These are phyloP conservation scores for Caloboletus firmus DNA, from an alignment of 1,284 basidiomycete genomes.

Conservation along the genomic window DNA sequence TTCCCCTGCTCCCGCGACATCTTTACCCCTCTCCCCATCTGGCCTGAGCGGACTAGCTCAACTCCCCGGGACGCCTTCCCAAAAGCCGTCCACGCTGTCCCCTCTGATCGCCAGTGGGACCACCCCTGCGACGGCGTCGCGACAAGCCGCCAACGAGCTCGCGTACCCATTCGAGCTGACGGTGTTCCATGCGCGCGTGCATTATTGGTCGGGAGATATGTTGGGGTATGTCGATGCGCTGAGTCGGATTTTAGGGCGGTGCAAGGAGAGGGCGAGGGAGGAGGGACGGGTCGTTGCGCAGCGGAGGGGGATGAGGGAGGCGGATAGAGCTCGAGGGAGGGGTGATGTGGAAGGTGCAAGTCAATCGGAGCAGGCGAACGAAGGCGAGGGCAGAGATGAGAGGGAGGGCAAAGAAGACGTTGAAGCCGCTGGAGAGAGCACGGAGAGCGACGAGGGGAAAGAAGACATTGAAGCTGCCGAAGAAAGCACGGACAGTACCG, in stretches of 20 bases:
- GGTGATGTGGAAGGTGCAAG: neutral
- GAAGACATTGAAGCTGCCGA: neutral
- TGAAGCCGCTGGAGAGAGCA: neutral
- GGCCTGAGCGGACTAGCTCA: slow-evolving; percentile 22
- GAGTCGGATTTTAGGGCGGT: slow-evolving; percentile 73
- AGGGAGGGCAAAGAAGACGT: neutral
- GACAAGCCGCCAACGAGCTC: slow-evolving; percentile 43
- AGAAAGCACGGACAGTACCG: neutral
- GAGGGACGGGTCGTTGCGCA: slow-evolving; percentile 33
- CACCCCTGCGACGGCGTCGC: neutral
- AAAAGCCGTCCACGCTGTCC: slow-evolving; percentile 17
- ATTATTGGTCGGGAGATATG: slow-evolving; percentile 74
- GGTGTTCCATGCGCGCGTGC: slow-evolving; percentile 66
- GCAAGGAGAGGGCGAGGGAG: slow-evolving; percentile 58
- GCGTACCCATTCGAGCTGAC: slow-evolving; percentile 78
- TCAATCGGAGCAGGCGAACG: neutral
- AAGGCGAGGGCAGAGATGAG: too few relatives aligned
- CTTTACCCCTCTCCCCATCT: slow-evolving; percentile 24
- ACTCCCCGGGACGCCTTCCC: slow-evolving; percentile 30
- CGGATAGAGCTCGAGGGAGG: neutral
- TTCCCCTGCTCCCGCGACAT: slow-evolving; percentile 13
- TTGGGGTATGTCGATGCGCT: slow-evolving; percentile 78
- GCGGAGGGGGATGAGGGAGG: slow-evolving; percentile 38
- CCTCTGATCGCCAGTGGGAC: neutral
- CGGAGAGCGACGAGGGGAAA: neutral